These are phyloP conservation scores for Evernia prunastri DNA, from an alignment of 495 filamentous ascomycete genomes.

Conservation along the genomic window DNA sequence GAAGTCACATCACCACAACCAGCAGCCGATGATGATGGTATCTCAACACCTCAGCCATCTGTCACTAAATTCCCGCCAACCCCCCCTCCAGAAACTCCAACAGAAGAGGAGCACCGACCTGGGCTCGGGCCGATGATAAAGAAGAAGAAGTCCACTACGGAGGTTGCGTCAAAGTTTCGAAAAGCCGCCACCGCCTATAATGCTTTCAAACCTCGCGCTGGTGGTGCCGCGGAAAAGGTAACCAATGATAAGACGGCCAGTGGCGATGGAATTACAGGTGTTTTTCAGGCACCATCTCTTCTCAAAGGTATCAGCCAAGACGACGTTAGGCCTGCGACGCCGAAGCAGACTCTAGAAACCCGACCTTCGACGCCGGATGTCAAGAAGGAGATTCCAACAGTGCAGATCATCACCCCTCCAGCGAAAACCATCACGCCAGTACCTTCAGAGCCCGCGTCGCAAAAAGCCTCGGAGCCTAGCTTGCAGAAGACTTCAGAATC, in stretches of 20 bases:
- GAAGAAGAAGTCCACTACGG: conserved; percentile 61
- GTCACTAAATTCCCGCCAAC: conserved; percentile 19
- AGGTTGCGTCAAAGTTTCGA: conserved; percentile 71
- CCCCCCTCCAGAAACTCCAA: conserved; percentile 25
- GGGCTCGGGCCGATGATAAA: conserved; percentile 90
- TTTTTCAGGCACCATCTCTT: conserved; percentile 68
- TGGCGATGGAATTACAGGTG: conserved; percentile 80
- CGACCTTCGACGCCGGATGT: conserved; percentile 19
- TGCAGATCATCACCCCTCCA: conserved; percentile 27
- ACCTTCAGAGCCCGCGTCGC: conserved; percentile 11
- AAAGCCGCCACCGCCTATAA: conserved; percentile 77
- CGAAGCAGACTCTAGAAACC: conserved; percentile 7
- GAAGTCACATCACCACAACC: conserved; percentile 6
- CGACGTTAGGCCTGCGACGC: conserved; percentile 17
- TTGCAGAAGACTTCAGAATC: conserved; percentile 13
- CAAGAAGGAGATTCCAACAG: conserved; percentile 25
- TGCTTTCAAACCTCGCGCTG: conserved; percentile 77
- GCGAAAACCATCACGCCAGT: conserved; percentile 19
- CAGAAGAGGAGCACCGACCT: conserved; percentile 54
- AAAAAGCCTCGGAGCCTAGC: conserved; percentile 21
- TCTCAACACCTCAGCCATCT: conserved; percentile 6
- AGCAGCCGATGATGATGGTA: conserved; percentile 8
- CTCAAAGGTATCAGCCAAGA: conserved; percentile 26
- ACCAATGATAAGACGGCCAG: conserved; percentile 47
- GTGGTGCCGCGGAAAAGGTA: conserved; percentile 71